Evolutionary conservation across 441 rosid species (phyloP).

Genomic region (Gossypium armourianum): DNA sequence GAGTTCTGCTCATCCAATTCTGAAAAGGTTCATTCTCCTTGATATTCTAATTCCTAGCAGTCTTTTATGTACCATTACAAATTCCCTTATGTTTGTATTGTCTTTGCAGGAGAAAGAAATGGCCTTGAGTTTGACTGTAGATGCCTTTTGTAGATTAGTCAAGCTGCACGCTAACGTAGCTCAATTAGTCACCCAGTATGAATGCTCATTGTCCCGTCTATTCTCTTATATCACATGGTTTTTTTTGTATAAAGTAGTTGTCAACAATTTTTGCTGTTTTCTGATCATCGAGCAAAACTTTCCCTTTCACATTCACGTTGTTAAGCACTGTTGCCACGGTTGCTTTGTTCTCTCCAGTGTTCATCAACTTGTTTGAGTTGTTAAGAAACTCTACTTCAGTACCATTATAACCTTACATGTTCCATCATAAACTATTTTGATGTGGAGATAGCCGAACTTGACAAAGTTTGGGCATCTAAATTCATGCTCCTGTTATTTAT

Average conservation of each 20-base stretch:
- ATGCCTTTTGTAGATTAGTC: slow-evolving; percentile 95
- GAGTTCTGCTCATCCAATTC: slow-evolving; percentile 96
- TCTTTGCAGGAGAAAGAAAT: slow-evolving; percentile 91
- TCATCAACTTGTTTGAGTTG: slow-evolving; percentile 7
- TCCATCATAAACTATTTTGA: not conserved
- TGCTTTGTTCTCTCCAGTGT: not conserved
- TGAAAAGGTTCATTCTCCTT: slow-evolving; percentile 57
- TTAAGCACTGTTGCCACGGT: not conserved
- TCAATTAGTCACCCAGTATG: slow-evolving; percentile 88
- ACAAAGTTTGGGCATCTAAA: slow-evolving; percentile 3
- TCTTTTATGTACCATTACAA: not conserved
- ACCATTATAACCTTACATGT: not conserved
- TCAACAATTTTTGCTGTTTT: not conserved
- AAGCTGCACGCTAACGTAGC: slow-evolving; percentile 88
- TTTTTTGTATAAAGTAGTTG: not conserved
- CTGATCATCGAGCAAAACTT: not conserved
- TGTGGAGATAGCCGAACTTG: not conserved
- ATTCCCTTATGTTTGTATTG: slow-evolving; percentile 16
- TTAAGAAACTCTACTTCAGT: slow-evolving; percentile 5
- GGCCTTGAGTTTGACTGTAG: slow-evolving; percentile 84
- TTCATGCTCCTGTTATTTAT: not conserved
- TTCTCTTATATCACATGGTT: slow-evolving; percentile 3
- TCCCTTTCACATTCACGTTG: not conserved
- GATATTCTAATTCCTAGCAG: not conserved
- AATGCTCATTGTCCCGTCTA: not conserved